A percentile compares a stretch with the other conserved stretches of the same genome.
Conservation (phyloP, 371 early-diverging fungal genomes). For the Choanephora cucurbitarum region DNA sequence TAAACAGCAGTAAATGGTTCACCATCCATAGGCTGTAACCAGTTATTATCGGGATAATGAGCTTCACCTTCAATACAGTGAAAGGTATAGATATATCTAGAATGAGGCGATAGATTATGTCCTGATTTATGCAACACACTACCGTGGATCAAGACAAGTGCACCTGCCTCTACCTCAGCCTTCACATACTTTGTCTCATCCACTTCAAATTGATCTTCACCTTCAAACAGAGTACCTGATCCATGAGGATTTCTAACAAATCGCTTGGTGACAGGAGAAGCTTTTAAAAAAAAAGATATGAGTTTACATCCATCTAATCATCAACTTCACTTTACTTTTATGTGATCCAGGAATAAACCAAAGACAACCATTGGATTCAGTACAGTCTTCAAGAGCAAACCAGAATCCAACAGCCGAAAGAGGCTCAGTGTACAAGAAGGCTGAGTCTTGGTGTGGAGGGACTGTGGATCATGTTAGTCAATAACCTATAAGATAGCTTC, state of each 20-base stretch:
- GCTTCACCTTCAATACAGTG: slow-evolving; percentile 85
- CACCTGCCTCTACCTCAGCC: slow-evolving; percentile 43
- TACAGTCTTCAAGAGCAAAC: slow-evolving; percentile 95
- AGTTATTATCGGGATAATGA: slow-evolving; percentile 68
- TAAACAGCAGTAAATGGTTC: slow-evolving; percentile 18
- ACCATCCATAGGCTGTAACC: slow-evolving; percentile 40
- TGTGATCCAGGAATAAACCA: slow-evolving; percentile 88
- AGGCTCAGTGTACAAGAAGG: slow-evolving; percentile 90
- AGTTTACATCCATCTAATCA: no score
- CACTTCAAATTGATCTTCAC: slow-evolving; percentile 39
- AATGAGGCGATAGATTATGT: slow-evolving; percentile 75
- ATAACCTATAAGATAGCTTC: background rate
- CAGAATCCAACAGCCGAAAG: slow-evolving; percentile 87
- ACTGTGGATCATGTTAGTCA: slow-evolving; percentile 34
- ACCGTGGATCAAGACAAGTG: slow-evolving; percentile 91
- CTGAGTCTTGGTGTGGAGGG: slow-evolving; percentile 85
- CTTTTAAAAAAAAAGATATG: slow-evolving; percentile 16
- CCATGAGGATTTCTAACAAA: slow-evolving; percentile 68
- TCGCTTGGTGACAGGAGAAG: slow-evolving; percentile 68
- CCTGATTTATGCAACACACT: slow-evolving; percentile 83
- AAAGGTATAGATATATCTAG: slow-evolving; percentile 92
- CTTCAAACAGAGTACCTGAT: slow-evolving; percentile 60
- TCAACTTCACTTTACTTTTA: no score
- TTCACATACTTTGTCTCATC: slow-evolving; percentile 44
- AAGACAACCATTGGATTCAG: slow-evolving; percentile 85